phyloP scores from a whole-genome alignment of 257 asterid species.

The Orobanche coerulescens region DNA sequence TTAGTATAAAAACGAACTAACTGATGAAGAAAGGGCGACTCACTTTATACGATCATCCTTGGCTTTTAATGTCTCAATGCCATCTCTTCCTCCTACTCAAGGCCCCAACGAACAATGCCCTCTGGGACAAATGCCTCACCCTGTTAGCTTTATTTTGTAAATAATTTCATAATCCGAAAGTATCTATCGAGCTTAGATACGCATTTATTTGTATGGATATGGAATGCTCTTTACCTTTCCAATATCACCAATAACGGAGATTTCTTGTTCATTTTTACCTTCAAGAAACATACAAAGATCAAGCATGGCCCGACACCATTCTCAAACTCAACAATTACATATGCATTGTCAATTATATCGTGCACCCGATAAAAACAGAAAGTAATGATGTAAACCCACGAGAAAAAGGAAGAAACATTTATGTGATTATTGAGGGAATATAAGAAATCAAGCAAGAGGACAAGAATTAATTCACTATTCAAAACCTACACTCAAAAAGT shows the following conservation, averaged over 20 bases:
- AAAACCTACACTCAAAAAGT: too few species aligned
- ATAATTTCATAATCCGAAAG: neutral
- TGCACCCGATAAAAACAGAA: conserved; percentile 53
- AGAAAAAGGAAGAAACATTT: neutral
- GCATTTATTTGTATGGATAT: neutral
- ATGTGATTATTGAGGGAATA: neutral
- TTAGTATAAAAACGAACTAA: neutral
- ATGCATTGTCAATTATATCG: conserved; percentile 91
- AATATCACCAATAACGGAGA: conserved; percentile 74
- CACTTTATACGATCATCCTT: conserved; percentile 71
- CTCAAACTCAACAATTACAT: conserved; percentile 80
- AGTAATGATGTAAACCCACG: neutral
- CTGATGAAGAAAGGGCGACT: conserved; percentile 10
- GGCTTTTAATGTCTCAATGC: conserved; percentile 52
- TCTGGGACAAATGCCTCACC: conserved; percentile 98
- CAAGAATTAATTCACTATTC: neutral
- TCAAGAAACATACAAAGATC: conserved; percentile 98
- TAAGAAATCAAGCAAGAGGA: conserved; percentile 1
- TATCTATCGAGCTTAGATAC: too few species aligned
- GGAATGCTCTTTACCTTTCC: conserved; percentile 63
- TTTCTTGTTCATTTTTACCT: conserved; percentile 95
- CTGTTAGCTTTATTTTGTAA: conserved; percentile 26
- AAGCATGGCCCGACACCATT: conserved; percentile 85
- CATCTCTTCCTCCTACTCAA: conserved; percentile 57
- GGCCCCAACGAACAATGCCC: conserved; percentile 69